Evolutionary conservation across 306 rosid species (phyloP).

Genomic region (Dalbergia cultrata): DNA sequence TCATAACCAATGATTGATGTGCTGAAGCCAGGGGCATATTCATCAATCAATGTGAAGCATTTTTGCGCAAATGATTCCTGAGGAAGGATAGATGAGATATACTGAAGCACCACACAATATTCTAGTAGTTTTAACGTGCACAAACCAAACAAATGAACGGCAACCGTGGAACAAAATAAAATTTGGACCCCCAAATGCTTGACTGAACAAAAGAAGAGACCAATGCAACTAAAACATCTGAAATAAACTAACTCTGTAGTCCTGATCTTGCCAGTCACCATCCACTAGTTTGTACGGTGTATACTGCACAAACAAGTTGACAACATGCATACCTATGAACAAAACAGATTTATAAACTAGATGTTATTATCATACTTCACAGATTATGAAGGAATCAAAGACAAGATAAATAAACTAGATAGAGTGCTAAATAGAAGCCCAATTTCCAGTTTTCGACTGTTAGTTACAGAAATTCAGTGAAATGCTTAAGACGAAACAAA

Average conservation of each 20-base stretch:
- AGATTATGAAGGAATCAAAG: slow-evolving; percentile 24
- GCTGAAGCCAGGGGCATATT: slow-evolving; percentile 92
- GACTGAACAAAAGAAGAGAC: not conserved
- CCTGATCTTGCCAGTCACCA: slow-evolving; percentile 84
- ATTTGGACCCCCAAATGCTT: not conserved
- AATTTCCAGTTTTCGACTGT: not conserved
- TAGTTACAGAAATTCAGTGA: slow-evolving; percentile 15
- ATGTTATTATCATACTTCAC: slow-evolving; percentile 29
- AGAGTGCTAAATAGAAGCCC: slow-evolving; percentile 25
- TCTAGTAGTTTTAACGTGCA: slow-evolving; percentile 9
- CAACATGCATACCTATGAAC: slow-evolving; percentile 83
- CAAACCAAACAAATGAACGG: not conserved
- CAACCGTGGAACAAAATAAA: slow-evolving; percentile 33
- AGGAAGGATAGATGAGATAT: slow-evolving; percentile 38
- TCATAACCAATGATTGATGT: slow-evolving; percentile 81
- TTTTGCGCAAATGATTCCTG: slow-evolving; percentile 81
- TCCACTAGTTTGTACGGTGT: slow-evolving; percentile 85
- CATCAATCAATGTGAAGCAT: slow-evolving; percentile 83
- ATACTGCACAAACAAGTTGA: slow-evolving; percentile 89
- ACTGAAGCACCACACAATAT: slow-evolving; percentile 16
- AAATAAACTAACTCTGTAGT: slow-evolving; percentile 72
- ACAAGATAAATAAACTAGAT: slow-evolving; percentile 15
- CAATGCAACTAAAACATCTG: slow-evolving; percentile 26
- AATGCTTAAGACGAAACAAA: slow-evolving; percentile 21
- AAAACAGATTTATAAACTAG: slow-evolving; percentile 26